phyloP scores from a whole-genome alignment of 2,329 filamentous ascomycete species.

The Microsporum ferrugineum region DNA sequence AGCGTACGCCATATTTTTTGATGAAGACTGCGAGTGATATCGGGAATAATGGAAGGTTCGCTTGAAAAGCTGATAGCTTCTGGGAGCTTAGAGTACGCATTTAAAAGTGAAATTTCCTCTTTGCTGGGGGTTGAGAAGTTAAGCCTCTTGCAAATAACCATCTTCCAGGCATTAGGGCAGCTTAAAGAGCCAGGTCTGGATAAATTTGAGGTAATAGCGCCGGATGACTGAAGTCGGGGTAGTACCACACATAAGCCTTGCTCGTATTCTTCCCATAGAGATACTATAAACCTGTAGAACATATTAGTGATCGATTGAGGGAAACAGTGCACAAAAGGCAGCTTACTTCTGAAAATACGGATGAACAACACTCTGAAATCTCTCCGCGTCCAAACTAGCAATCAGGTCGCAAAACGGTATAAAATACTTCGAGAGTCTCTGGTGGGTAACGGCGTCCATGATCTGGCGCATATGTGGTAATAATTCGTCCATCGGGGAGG shows the following conservation, averaged over 20 bases:
- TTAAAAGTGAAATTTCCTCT: constrained; percentile 55
- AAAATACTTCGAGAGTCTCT: constrained; percentile 60
- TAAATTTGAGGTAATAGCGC: constrained; percentile 42
- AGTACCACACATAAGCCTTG: constrained; percentile 58
- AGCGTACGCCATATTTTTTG: constrained; percentile 56
- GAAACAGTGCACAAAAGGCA: neutral
- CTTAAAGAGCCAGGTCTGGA: constrained; percentile 30
- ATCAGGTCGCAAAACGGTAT: constrained; percentile 76
- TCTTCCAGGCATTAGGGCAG: constrained; percentile 49
- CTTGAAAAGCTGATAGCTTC: constrained; percentile 45
- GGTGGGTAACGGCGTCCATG: constrained; percentile 52
- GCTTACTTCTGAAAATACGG: constrained; percentile 66
- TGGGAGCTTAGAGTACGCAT: constrained; percentile 53
- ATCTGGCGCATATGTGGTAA: constrained; percentile 58
- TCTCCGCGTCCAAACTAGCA: constrained; percentile 57
- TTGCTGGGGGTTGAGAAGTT: constrained; percentile 37
- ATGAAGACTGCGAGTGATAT: constrained; percentile 54
- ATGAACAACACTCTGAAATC: constrained; percentile 69
- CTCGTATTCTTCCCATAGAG: constrained; percentile 59
- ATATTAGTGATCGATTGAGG: constrained; percentile 17
- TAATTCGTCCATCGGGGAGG: constrained; percentile 66
- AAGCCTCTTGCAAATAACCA: constrained; percentile 60
- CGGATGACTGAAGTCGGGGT: constrained; percentile 44
- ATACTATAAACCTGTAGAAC: constrained; percentile 54
- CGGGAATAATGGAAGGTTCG: constrained; percentile 54